Conservation (phyloP, 225 moss, liverwort and hornwort genomes). For the Anthoceros angustus region DNA sequence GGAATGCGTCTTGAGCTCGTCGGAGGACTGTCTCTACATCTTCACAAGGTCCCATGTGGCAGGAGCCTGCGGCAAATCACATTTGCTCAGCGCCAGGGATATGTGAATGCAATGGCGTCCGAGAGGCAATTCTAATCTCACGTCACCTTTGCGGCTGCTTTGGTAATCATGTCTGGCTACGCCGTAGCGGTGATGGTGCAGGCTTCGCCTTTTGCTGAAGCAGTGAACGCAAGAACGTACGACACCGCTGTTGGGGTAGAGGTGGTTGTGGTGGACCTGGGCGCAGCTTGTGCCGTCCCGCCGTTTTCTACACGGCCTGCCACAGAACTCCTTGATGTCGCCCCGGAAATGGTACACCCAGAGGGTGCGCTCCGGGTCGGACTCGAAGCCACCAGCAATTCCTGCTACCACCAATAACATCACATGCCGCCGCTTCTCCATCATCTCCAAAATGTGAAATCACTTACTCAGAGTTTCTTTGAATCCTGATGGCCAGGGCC, state of each 20-base stretch:
- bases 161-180: not conserved
- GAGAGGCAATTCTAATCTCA: too few relatives aligned
- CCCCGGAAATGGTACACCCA: not conserved
- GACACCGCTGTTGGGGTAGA: not conserved
- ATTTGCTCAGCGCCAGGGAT: not conserved
- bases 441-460: not conserved
- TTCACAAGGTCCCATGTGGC: not conserved
- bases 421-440: not conserved
- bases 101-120: not conserved
- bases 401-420: not conserved
- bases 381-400: not conserved
- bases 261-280: not conserved
- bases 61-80: not conserved
- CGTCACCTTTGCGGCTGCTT: not conserved
- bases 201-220: not conserved
- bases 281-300: not conserved
- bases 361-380: not conserved
- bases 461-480: too few relatives aligned
- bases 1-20: not conserved
- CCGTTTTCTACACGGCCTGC: not conserved
- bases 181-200: not conserved
- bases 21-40: not conserved
- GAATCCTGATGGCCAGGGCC: too few relatives aligned
- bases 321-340: not conserved
- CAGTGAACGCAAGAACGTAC: not conserved